Percentiles rank a stretch among this genome's conserved stretches.
Conservation (phyloP, 2,329 filamentous ascomycete genomes). For the Chrysoporthe austroafricana region DNA sequence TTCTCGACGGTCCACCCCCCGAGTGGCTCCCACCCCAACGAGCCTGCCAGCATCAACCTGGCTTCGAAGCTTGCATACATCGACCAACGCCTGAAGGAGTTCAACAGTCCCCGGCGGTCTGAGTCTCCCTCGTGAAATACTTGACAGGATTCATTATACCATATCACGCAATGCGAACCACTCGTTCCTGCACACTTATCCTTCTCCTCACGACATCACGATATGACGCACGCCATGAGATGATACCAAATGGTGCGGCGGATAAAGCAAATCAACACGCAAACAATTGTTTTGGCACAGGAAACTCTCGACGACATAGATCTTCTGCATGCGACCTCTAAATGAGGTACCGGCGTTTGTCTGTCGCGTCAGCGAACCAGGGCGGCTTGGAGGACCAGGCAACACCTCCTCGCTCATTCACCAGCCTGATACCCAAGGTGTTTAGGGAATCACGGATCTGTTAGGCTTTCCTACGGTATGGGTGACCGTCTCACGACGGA, state of each 20-base stretch:
- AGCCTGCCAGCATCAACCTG: conserved; percentile 48
- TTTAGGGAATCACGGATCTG: background rate
- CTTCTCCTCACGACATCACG: conserved; percentile 26
- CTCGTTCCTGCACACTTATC: conserved; percentile 31
- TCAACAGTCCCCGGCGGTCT: conserved; percentile 54
- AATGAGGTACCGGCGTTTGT: conserved; percentile 1
- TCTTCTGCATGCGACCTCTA: background rate
- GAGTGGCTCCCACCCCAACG: conserved; percentile 38
- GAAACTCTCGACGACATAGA: background rate
- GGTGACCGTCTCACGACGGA: background rate
- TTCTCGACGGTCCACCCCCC: conserved; percentile 62
- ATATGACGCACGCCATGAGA: conserved; percentile 6
- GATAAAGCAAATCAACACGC: conserved; percentile 18
- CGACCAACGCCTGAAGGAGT: conserved; percentile 60
- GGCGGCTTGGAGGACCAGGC: background rate
- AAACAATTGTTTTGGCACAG: conserved; percentile 3
- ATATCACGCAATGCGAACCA: background rate
- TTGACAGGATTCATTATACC: background rate
- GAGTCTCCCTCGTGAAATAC: conserved; percentile 52
- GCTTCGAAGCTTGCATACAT: conserved; percentile 60
- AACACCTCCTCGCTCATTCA: background rate
- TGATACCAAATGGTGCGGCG: conserved; percentile 14
- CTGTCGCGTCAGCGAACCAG: background rate
- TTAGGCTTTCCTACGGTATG: conserved; percentile 9
- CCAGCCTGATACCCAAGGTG: conserved; percentile 5